These are phyloP conservation scores for Mortierella sp. DNA, from an alignment of 371 early-diverging fungal genomes.

Conservation along the genomic window DNA sequence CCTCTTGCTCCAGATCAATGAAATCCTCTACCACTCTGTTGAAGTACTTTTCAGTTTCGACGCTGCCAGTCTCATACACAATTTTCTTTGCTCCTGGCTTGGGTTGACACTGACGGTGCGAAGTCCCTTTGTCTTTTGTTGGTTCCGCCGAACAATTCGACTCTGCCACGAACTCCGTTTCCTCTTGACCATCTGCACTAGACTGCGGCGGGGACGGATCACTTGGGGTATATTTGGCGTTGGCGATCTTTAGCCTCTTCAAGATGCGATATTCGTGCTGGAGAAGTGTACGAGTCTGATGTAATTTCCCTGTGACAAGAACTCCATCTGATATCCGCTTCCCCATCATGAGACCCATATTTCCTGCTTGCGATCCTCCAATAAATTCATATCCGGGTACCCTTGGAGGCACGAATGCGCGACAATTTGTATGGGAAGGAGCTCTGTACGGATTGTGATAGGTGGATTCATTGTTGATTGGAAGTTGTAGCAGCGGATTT, in stretches of 20 bases:
- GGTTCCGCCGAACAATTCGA: neutral
- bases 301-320: slow-evolving; percentile 42
- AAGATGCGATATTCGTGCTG: slow-evolving; percentile 53
- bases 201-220: neutral
- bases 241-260: slow-evolving; percentile 32
- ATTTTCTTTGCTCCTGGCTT: slow-evolving; percentile 13
- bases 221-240: slow-evolving; percentile 29
- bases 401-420: slow-evolving; percentile 39
- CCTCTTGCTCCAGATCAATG: slow-evolving; percentile 39
- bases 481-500: slow-evolving; percentile 11
- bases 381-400: slow-evolving; percentile 43
- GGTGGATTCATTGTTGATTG: slow-evolving; percentile 27
- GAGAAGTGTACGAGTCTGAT: slow-evolving; percentile 37
- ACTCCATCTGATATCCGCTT: slow-evolving; percentile 34
- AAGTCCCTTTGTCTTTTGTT: neutral
- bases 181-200: neutral
- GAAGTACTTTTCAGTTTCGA: slow-evolving; percentile 42
- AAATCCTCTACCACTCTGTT: slow-evolving; percentile 48
- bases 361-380: slow-evolving; percentile 50
- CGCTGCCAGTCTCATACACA: slow-evolving; percentile 31
- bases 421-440: slow-evolving; percentile 37
- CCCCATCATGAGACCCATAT: slow-evolving; percentile 51
- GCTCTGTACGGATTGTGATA: slow-evolving; percentile 44
- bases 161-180: too few relatives aligned
- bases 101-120: neutral